A percentile compares a stretch with the other conserved stretches of the same genome.
Evolutionary conservation across 345 rosid genomes (phyloP).

Genomic region (Lagerstroemia speciosa): DNA sequence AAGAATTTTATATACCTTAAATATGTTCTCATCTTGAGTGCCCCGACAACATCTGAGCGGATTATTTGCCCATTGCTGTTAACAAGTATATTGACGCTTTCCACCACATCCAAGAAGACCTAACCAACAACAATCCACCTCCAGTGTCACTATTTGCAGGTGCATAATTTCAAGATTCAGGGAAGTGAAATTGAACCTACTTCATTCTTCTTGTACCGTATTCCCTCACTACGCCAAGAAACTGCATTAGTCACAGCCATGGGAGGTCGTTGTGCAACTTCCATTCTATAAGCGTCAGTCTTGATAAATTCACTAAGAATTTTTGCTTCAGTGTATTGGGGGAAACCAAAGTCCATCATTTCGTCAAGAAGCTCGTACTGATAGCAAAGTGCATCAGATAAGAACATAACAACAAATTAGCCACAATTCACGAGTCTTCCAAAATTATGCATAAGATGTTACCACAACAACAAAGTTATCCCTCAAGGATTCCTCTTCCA

Average conservation of each 20-base stretch:
- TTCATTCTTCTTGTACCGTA: slow-evolving; percentile 84
- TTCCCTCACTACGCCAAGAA: slow-evolving; percentile 97
- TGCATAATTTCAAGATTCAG: not conserved
- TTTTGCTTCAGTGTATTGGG: slow-evolving; percentile 88
- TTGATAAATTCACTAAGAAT: slow-evolving; percentile 93
- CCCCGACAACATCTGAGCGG: slow-evolving; percentile 94
- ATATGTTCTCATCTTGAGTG: slow-evolving; percentile 94
- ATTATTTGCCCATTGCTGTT: slow-evolving; percentile 94
- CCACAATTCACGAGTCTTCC: not conserved
- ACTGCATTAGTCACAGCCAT: slow-evolving; percentile 99
- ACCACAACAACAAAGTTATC: slow-evolving; percentile 99
- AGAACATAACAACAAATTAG: not conserved
- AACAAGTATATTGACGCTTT: slow-evolving; percentile 89
- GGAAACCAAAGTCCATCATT: slow-evolving; percentile 98
- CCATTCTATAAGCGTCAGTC: slow-evolving; percentile 98
- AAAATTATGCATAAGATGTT: slow-evolving; percentile 14
- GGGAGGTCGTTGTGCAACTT: slow-evolving; percentile 89
- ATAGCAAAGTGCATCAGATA: not conserved
- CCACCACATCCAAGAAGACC: slow-evolving; percentile 95
- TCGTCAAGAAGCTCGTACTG: slow-evolving; percentile 98
- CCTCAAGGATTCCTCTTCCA: slow-evolving; percentile 81
- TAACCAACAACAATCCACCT: slow-evolving; percentile 13
- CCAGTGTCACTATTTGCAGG: not conserved
- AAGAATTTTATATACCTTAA: slow-evolving; percentile 43
- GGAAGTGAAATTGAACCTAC: slow-evolving; percentile 24